Base-by-base conservation (phyloP, 768 basidiomycete genomes). In the Russula abietina region DNA sequence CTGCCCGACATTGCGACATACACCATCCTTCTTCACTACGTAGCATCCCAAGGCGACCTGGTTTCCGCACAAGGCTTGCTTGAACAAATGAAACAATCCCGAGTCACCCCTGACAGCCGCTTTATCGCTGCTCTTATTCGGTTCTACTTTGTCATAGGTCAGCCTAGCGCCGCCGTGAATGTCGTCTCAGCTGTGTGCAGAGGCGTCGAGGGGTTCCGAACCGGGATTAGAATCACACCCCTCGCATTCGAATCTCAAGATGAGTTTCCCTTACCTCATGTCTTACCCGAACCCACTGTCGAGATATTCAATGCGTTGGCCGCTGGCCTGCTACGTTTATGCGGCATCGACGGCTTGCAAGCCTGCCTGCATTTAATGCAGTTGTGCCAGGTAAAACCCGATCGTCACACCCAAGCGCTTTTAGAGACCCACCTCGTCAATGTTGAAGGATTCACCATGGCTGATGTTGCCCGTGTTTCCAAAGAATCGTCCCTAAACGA, bases 271-370 rank as follows among this genome's bases (percentile, higher is more conserved):
- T 28, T 67, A 6, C 61, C 65, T 48, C 65, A 57, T 22, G 26
- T 63, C 65, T 50, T 65, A 30, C 59, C 63, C 32, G 57, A 64
- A 17, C 67, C 75, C 26, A 75, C 77, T 28, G 73, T 74, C 57
- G 66, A 72, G 36, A 68, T 88, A 30, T 82, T 88, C 75, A 90
- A 92, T 70, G 77, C 83, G 22, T 72, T 87, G 22, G 73, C 90
- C 14, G 74, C 75, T 55, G 82, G 82, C 43, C 64, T 82, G 24
- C 70, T 89, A 59, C 71, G 69, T 26, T 72, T 74, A 45, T 76
- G 76, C 62, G 86, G 87, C 45, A 72, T 89, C 51, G 63, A 73
- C 41, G 79, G 76, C 39, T 77, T 82, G 58, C 76, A 73, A 22
- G 65, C 66, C 51, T 71, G 89, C 48, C 73, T 87, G 60, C 75